Percentiles rank a stretch among this genome's conserved stretches.
phyloP scores from a whole-genome alignment of 2,329 filamentous ascomycete species.

The Pseudogymnoascus destructans region DNA sequence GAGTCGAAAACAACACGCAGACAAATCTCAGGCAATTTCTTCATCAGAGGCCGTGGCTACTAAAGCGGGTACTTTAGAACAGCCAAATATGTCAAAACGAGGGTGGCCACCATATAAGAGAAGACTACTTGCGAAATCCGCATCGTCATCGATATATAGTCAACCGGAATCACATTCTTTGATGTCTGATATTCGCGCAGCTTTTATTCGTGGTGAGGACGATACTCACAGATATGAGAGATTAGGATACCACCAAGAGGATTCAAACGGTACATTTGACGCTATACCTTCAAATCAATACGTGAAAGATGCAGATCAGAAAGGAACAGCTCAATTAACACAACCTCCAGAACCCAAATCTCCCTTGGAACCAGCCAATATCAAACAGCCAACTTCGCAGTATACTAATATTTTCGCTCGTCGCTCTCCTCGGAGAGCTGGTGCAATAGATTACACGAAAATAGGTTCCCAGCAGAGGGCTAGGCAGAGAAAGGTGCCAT shows the following conservation, averaged over 20 bases:
- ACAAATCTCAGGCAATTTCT: neutral
- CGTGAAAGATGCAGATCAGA: neutral
- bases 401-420: neutral
- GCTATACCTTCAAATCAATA: neutral
- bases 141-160: neutral
- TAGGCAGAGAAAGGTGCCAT: neutral
- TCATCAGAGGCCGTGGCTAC: neutral
- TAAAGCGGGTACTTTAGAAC: neutral
- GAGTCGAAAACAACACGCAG: neutral
- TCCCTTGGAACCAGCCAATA: neutral
- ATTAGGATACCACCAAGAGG: neutral
- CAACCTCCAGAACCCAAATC: neutral
- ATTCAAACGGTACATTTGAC: neutral
- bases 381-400: neutral
- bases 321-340: neutral
- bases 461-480: neutral
- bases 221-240: neutral
- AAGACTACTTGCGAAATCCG: neutral
- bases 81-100: neutral
- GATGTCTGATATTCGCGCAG: neutral
- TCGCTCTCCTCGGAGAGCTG: neutral
- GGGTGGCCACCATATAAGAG: neutral
- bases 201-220: neutral
- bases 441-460: neutral
- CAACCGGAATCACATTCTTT: neutral